These are phyloP conservation scores for Colletotrichum kahawae DNA, from an alignment of 2,329 filamentous ascomycete species.

Conservation along the genomic window DNA sequence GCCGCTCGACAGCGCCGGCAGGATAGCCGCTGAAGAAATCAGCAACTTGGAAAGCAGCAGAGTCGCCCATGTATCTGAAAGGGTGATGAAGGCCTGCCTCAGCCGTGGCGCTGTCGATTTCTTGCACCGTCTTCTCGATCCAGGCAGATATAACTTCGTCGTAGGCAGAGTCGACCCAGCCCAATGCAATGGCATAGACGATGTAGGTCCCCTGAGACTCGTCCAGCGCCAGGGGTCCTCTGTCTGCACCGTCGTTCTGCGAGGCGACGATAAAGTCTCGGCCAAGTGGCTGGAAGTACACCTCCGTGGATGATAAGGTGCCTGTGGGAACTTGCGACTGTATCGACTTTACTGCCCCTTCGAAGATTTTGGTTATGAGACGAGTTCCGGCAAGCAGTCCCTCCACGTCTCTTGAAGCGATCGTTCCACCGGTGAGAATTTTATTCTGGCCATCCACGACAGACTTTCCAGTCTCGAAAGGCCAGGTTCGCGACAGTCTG, in stretches of 20 bases:
- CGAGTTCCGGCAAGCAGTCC: background rate
- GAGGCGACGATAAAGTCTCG: background rate
- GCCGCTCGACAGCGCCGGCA: accelerated
- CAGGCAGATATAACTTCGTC: background rate
- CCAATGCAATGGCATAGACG: background rate
- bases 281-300: background rate
- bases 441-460: background rate
- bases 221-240: background rate
- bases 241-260: background rate
- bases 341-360: background rate
- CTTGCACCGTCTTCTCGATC: background rate
- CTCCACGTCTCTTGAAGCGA: background rate
- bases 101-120: background rate
- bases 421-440: background rate
- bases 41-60: background rate
- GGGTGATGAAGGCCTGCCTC: background rate
- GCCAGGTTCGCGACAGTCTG: background rate
- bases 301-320: background rate
- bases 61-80: background rate
- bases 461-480: background rate
- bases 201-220: background rate
- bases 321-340: background rate
- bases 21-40: background rate
- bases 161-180: background rate
- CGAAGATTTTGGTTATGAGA: background rate